Conservation (phyloP, 164 flowering plant species). For the Cinnamomum micranthum region DNA sequence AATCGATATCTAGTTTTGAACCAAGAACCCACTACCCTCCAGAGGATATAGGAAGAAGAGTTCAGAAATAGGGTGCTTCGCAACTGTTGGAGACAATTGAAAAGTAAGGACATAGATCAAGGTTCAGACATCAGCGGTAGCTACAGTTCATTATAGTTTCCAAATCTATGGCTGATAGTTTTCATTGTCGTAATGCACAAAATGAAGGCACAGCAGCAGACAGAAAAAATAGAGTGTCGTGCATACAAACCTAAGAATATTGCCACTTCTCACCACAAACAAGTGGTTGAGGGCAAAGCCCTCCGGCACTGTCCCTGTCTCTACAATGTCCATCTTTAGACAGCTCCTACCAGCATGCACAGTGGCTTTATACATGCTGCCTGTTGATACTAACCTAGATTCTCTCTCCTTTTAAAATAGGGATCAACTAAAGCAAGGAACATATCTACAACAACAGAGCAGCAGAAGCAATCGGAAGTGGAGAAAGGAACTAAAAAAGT, state of each 20-base stretch:
- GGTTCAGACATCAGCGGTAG: slow-evolving; percentile 25
- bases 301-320: too few species aligned
- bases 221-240: slow-evolving; percentile 35
- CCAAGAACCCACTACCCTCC: slow-evolving; percentile 40
- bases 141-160: neutral
- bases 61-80: slow-evolving; percentile 84
- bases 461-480: slow-evolving; percentile 70
- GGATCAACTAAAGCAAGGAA: slow-evolving; percentile 59
- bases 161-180: neutral
- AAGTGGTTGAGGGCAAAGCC: slow-evolving; percentile 31
- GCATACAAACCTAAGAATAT: slow-evolving; percentile 89
- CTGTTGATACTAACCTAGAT: neutral
- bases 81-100: slow-evolving; percentile 91
- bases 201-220: slow-evolving; percentile 61
- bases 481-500: slow-evolving; percentile 77
- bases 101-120: slow-evolving; percentile 72
- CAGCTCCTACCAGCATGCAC: too few species aligned
- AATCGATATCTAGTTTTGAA: neutral
- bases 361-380: too few species aligned
- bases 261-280: slow-evolving; percentile 71
- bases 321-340: too few species aligned
- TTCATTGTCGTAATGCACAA: slow-evolving; percentile 23
- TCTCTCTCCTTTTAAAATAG: slow-evolving; percentile 18
- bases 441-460: slow-evolving; percentile 66
- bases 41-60: slow-evolving; percentile 71